Evolutionary conservation across 1,139 yeast species (phyloP).

Genomic region (Geotrichum restrictum): DNA sequence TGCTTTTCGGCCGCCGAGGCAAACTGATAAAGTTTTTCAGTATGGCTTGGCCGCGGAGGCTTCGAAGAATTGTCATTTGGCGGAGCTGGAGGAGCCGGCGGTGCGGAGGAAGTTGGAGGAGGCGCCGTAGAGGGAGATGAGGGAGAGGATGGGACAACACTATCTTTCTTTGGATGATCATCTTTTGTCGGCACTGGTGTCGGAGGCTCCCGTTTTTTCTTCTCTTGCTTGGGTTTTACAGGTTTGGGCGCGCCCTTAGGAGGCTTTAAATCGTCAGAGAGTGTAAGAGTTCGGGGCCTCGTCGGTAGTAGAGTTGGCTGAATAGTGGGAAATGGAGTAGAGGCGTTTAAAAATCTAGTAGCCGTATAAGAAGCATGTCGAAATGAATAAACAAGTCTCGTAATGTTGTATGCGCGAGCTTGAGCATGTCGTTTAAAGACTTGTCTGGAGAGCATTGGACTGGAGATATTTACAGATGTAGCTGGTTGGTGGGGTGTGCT

Average conservation of each 20-base stretch:
- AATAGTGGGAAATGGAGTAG: neutral
- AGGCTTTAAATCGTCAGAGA: neutral
- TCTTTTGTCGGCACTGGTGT: slow-evolving; percentile 2
- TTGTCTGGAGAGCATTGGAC: slow-evolving; percentile 6
- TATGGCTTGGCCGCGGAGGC: neutral
- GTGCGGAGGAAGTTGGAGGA: neutral
- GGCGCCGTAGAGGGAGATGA: neutral
- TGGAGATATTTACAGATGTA: neutral
- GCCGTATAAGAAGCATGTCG: neutral
- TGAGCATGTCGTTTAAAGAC: slow-evolving; percentile 1
- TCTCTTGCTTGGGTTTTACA: slow-evolving; percentile 13
- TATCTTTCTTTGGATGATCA: neutral
- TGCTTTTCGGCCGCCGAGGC: slow-evolving; percentile 22
- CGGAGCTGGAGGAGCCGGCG: slow-evolving; percentile 1
- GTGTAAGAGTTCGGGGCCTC: too few species aligned
- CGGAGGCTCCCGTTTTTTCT: slow-evolving; percentile 11
- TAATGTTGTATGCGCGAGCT: too few species aligned
- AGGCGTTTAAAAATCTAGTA: neutral
- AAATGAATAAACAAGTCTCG: neutral
- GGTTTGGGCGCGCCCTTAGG: slow-evolving; percentile 6
- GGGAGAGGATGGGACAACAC: neutral
- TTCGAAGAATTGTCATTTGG: slow-evolving; percentile 3
- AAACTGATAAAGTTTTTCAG: slow-evolving; percentile 15
- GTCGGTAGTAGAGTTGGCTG: neutral
- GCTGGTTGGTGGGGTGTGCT: neutral